Evolutionary conservation across 2,329 filamentous ascomycete genomes (phyloP), one percentile per base, ranked within the genome.

Genomic region (Fusarium agapanthi): DNA sequence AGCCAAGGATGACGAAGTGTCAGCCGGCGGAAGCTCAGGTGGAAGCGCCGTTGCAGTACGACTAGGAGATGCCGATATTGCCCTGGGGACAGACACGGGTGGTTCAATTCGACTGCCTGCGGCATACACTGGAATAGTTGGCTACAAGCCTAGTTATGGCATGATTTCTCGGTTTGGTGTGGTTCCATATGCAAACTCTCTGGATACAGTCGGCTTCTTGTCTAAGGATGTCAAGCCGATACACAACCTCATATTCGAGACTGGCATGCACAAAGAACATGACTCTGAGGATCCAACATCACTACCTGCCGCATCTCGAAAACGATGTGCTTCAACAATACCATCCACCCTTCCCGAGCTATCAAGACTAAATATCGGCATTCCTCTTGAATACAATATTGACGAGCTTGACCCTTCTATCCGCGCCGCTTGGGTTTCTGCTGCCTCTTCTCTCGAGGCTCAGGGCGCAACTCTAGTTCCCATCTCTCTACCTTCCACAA

Each of bases 91-190:
- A 26, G 96, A 99, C 80, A 99, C 95, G 0, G 95, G 95, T 72
- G 95, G 95, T 20, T 97, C 93, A 4, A 92, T 98, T 54, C 88
- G 95, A 65, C 86, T 98, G 54, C 95, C 95, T 0, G 95, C 95
- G 20, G 93, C 95, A 3, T 98, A 97, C 79, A 95, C 92, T 14
- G 93, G 93, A 7, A 88, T 91, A 1, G 87, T 95, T 22, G 95
- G 95, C 0, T 97, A 95, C 82, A 97, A 98, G 81, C 95, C 95
- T 4, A 96, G 93, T 34, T 98, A 98, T 79, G 95, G 95, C 22
- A 88, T 95, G 83, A 81, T 98, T 35, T 97, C 94, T 48, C 88
- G 95, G 66, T 94, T 91, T 85, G 95, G 95, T 3, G 93, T 98
- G 6, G 89, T 98, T 55, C 92, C 94, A 20, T 98, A 98, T 79